Conservation (phyloP, 495 filamentous ascomycete genomes). For the Xylaria flabelliformis region DNA sequence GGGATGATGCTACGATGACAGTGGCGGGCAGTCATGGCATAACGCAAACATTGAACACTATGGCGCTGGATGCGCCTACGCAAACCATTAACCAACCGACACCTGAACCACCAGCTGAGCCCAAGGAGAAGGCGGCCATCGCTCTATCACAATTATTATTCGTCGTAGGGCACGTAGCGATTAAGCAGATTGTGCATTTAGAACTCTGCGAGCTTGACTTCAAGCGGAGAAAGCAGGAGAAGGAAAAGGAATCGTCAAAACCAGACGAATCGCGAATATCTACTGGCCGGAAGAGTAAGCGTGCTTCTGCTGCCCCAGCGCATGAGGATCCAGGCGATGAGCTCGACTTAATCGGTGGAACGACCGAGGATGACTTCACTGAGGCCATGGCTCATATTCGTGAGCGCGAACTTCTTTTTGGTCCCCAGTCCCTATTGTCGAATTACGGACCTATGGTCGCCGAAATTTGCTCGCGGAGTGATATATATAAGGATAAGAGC, state of each 20-base stretch:
- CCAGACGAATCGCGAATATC: conserved; percentile 45
- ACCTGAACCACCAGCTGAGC: conserved; percentile 47
- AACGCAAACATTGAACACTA: conserved; percentile 41
- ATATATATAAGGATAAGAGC: conserved; percentile 81
- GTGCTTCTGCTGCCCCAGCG: conserved; percentile 27
- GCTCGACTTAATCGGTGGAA: conserved; percentile 94
- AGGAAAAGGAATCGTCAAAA: conserved; percentile 72
- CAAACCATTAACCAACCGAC: conserved; percentile 42
- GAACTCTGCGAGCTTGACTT: conserved; percentile 97
- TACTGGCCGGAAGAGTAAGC: conserved; percentile 59
- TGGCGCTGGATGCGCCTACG: conserved; percentile 42
- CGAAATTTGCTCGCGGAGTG: conserved; percentile 95
- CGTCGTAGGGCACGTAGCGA: conserved; percentile 93
- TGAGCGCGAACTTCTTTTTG: conserved; percentile 91
- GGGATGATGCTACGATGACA: conserved; percentile 45
- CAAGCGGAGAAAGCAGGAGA: conserved; percentile 92
- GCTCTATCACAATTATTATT: conserved; percentile 91
- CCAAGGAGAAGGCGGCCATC: conserved; percentile 67
- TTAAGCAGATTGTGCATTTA: conserved; percentile 99
- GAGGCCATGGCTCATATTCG: conserved; percentile 95
- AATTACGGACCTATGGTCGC: conserved; percentile 89
- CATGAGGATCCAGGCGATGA: conserved; percentile 74
- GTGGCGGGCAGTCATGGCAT: conserved; percentile 33
- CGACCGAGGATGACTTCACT: conserved; percentile 97
- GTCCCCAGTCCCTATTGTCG: conserved; percentile 79